A percentile compares a stretch with the other conserved stretches of the same genome.
Evolutionary conservation across 129 eudicot genomes (phyloP).

Genomic region (Tagetes patula): DNA sequence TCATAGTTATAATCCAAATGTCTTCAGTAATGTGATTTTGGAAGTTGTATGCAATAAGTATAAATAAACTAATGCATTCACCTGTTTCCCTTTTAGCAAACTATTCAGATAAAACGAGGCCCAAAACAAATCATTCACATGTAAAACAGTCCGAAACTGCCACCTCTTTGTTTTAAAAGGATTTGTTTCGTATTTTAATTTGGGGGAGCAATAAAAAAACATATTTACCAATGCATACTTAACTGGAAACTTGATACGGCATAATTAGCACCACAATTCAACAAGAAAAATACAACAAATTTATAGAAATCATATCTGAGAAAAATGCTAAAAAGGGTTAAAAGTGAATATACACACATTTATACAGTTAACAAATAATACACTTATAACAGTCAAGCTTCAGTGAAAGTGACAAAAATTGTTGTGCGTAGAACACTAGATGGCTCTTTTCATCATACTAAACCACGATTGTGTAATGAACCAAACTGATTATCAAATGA

Average conservation of each 20-base stretch:
- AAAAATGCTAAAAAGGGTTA: neutral
- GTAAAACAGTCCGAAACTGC: neutral
- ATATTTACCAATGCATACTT: neutral
- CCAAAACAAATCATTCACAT: neutral
- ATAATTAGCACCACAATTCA: neutral
- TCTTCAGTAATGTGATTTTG: conserved; percentile 1
- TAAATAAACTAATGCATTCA: neutral
- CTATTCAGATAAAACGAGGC: neutral
- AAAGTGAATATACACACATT: neutral
- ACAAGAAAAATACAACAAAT: neutral
- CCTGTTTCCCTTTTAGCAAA: too few species aligned
- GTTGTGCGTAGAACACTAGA: neutral
- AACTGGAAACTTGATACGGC: neutral
- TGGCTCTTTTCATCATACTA: neutral
- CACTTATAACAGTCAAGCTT: neutral
- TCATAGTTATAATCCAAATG: neutral
- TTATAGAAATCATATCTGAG: neutral
- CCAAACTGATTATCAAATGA: too few species aligned
- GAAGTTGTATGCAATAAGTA: neutral
- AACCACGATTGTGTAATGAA: neutral
- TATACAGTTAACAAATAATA: neutral
- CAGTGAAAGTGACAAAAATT: neutral
- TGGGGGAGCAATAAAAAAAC: neutral
- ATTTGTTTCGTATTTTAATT: neutral
- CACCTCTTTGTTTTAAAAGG: neutral